These are phyloP conservation scores for Malus fusca DNA, from an alignment of 306 rosid genomes.

Conservation along the genomic window DNA sequence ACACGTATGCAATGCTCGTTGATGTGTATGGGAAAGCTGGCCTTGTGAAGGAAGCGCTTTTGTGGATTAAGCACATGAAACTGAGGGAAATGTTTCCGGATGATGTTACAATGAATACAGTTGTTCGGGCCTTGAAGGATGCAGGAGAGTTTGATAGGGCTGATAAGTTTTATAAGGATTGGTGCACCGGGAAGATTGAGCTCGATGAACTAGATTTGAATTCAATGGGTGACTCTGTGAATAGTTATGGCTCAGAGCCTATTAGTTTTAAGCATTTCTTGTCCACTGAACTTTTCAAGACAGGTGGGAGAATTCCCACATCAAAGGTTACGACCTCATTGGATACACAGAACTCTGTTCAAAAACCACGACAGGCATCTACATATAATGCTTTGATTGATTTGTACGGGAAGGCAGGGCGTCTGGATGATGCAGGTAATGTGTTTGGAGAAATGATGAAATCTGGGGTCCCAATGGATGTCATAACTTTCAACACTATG, in stretches of 20 bases:
- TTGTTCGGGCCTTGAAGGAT: conserved; percentile 73
- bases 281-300: conserved; percentile 86
- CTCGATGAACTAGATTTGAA: conserved; percentile 63
- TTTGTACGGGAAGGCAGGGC: conserved; percentile 86
- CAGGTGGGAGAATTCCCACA: conserved; percentile 46
- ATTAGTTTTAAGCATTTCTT: conserved; percentile 70
- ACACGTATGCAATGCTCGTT: conserved; percentile 75
- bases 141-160: conserved; percentile 65
- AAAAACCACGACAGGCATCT: conserved; percentile 52
- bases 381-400: conserved; percentile 79
- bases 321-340: conserved; percentile 9
- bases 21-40: conserved; percentile 85
- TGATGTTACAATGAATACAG: conserved; percentile 86
- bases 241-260: conserved; percentile 36
- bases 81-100: conserved; percentile 64
- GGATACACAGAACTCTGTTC: conserved; percentile 17
- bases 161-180: conserved; percentile 62
- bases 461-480: conserved; percentile 71
- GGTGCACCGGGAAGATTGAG: conserved; percentile 65
- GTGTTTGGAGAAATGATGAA: conserved; percentile 75
- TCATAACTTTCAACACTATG: conserved; percentile 77
- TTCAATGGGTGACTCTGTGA: conserved; percentile 21
- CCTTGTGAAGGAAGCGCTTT: conserved; percentile 66
- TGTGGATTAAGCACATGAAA: conserved; percentile 87
- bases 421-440: conserved; percentile 68